Evolutionary conservation across 2,329 filamentous ascomycete species (phyloP), one percentile per base, ranked within the genome.

Genomic region (Gnomoniopsis smithogilvyi): DNA sequence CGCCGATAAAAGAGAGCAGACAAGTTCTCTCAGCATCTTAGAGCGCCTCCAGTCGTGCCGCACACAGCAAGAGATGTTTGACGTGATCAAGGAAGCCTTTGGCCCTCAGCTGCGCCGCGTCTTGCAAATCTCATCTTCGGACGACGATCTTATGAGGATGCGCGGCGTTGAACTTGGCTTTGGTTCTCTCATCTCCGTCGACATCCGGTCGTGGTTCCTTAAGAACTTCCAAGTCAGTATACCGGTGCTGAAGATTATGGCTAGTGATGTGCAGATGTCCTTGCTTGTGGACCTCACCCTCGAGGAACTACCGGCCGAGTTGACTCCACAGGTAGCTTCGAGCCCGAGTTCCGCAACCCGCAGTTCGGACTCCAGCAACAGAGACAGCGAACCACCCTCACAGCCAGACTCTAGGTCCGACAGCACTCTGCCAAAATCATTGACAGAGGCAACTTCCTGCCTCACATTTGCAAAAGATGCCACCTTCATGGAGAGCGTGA

Each of bases 151-250:
- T 21, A 51, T 62, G 58, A 33, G 22, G n/a, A 59, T 64, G 59
- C 55, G 48, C 33, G 45, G 22, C 6, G 62, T 59, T 17, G 62
- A 65, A 17, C 57, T 65, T 10, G 66, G 66, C 22, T 41, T 62
- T 19, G 64, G 67, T 51, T 63, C 63, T 1, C 52, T 68, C 4
- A 54, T 68, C 15, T 62, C 66, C 7, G 63, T 66, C 26, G 60
- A 63, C 73, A 75, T 74, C 6, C 73, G 78, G 2, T 68, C 72
- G 8, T 82, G 79, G 78, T 78, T 80, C 60, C 47, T 73, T 24
- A 77, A 77, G 59, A 67, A 75, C 38, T 43, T 80, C 0, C 59
- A 72, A 0, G 66, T 74, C 2, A 73, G 79, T 53, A 68, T 80
- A 1, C 73, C 76, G 0, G 72, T 80, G 0, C 64, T 80, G 6